Base-by-base conservation (phyloP, 2,329 filamentous ascomycete species). In the Pseudogymnoascus sp. region DNA sequence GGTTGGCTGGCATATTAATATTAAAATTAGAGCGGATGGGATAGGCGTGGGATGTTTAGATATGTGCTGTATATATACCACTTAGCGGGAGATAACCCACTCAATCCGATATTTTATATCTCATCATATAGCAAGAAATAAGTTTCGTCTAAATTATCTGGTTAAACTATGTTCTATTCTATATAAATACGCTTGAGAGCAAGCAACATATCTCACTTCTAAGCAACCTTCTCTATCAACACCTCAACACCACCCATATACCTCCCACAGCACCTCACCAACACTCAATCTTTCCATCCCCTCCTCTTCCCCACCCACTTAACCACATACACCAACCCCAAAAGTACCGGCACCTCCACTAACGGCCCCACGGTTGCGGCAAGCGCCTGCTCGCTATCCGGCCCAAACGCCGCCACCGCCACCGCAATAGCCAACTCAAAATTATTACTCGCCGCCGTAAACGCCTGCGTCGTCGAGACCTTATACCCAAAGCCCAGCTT, bases 401-500 rank as follows among this genome's bases (percentile, higher is more conserved):
- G 81, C 0, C 91, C 92, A 74, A 89, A 96, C 0, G 88, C 88
- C 0, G 91, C 88, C 2, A 96, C 86, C 4, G 89, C 89, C 0
- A 96, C 91, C 0, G 91, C 91, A 74, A 96, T 96, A 0, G 92
- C 91, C 25, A 96, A 77, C 77, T 96, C 92, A 70, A 96, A 96
- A 72, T 96, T 96, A 71, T 96, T 96, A 72, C 91, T 96, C 0
- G 90, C 89, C 0, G 91, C 92, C 0, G 90, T 95, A 69, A 96
- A 94, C 71, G 89, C 92, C 75, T 95, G 91, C 1, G 91, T 93
- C 9, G 82, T 81, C 1, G 83, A 81, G 0, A 92, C 72, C 36
- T 81, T 80, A 71, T 95, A 95, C 0, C 84, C 85, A 63, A 92
- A 92, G 0, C 90, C 88, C n/a, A 88, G 75, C n/a, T 79, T 81